These are phyloP conservation scores for Fusarium keratoplasticum DNA, from an alignment of 2,329 filamentous ascomycete species.

Conservation along the genomic window DNA sequence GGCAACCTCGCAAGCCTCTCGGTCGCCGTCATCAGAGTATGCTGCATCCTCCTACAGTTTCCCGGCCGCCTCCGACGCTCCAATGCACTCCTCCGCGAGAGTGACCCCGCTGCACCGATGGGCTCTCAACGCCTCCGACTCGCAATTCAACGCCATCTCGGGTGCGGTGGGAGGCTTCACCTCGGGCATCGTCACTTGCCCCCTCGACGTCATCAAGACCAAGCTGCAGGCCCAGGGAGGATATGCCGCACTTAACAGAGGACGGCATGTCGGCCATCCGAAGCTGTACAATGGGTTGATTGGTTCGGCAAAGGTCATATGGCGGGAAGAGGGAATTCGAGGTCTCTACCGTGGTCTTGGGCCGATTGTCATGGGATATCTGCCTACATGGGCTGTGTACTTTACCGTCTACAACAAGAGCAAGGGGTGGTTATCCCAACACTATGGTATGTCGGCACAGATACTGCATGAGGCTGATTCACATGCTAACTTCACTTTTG, in stretches of 20 bases:
- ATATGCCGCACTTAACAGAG: conserved; percentile 68
- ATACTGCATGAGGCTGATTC: not conserved
- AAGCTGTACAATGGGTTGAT: conserved; percentile 86
- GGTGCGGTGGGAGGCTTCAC: conserved; percentile 92
- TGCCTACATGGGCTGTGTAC: conserved; percentile 98
- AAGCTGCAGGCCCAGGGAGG: conserved; percentile 96
- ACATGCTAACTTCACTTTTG: conserved; percentile 23
- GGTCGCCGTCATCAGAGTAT: conserved; percentile 51
- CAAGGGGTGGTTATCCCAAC: conserved; percentile 77
- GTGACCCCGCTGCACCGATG: conserved; percentile 66
- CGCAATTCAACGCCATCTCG: conserved; percentile 83
- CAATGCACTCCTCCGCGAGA: conserved; percentile 48
- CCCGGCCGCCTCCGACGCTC: conserved; percentile 47
- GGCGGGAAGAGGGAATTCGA: conserved; percentile 86
- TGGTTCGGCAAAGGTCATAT: conserved; percentile 88
- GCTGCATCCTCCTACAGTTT: conserved; percentile 51
- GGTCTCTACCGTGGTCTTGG: conserved; percentile 95
- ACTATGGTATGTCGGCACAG: conserved; percentile 64
- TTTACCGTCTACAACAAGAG: conserved; percentile 95
- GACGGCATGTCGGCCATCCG: conserved; percentile 60
- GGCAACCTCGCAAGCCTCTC: conserved; percentile 50
- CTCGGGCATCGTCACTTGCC: conserved; percentile 94
- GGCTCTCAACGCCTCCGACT: conserved; percentile 67
- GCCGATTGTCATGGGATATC: conserved; percentile 93
- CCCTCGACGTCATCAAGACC: conserved; percentile 98